A percentile compares a stretch with the other conserved stretches of the same genome.
These are phyloP conservation scores for Pseudogymnoascus sp. DNA, from an alignment of 2,329 filamentous ascomycete species.

Conservation along the genomic window DNA sequence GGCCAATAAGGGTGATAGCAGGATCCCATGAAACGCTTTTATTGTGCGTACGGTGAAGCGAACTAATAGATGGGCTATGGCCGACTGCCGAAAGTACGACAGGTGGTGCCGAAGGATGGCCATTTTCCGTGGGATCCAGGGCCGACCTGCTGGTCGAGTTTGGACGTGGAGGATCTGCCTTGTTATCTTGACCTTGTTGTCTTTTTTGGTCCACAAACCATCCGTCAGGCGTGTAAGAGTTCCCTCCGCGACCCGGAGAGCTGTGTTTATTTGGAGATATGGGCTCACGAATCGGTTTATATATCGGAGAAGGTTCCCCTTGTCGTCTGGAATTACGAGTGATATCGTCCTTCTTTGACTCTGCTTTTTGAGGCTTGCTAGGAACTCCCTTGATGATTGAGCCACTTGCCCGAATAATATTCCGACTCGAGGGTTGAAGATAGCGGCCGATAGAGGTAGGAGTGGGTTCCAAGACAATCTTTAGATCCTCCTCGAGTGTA, in stretches of 20 bases:
- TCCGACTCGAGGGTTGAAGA: not conserved
- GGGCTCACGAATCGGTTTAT: not conserved
- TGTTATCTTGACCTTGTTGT: not conserved
- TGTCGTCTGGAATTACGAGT: not conserved
- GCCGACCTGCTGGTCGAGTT: not conserved
- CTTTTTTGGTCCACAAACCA: not conserved
- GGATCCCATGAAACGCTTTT: slow-evolving; percentile 8
- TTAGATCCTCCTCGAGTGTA: no score
- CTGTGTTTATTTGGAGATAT: not conserved
- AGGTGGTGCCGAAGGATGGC: not conserved
- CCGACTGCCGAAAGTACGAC: not conserved
- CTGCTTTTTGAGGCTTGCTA: not conserved
- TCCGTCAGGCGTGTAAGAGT: not conserved
- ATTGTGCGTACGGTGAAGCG: not conserved
- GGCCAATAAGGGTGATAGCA: not conserved
- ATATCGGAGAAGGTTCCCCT: not conserved
- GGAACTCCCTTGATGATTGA: not conserved
- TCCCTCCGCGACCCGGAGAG: not conserved
- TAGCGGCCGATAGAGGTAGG: not conserved
- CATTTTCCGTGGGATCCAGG: not conserved
- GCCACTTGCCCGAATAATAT: not conserved
- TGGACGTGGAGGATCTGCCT: not conserved
- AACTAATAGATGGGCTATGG: not conserved
- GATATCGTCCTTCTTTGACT: not conserved
- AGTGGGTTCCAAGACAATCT: not conserved